phyloP scores from a whole-genome alignment of 768 basidiomycete species.

The Lactifluus volemus region DNA sequence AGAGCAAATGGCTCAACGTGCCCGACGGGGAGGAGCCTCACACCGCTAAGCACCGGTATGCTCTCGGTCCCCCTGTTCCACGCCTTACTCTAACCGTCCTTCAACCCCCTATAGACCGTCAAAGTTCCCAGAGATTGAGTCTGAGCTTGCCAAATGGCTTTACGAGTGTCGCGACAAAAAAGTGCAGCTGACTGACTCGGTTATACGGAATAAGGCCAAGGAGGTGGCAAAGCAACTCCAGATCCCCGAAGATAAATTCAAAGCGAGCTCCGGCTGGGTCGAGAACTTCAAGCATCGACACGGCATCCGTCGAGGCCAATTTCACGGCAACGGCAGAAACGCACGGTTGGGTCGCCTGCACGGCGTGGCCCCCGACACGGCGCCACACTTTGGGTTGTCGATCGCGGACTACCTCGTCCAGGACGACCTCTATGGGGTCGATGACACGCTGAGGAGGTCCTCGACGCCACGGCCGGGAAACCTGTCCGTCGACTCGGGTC shows the following conservation, averaged over 20 bases:
- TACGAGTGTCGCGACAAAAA: slow-evolving; percentile 41
- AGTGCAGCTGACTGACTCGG: slow-evolving; percentile 52
- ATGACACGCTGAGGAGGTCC: slow-evolving; percentile 18
- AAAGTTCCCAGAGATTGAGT: slow-evolving; percentile 75
- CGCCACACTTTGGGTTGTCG: slow-evolving; percentile 13
- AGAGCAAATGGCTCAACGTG: slow-evolving; percentile 71
- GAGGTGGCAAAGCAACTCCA: slow-evolving; percentile 49
- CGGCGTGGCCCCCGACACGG: slow-evolving; percentile 1
- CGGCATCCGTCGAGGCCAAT: slow-evolving; percentile 60
- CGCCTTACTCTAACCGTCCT: slow-evolving; percentile 11
- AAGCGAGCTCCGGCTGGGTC: slow-evolving; percentile 88
- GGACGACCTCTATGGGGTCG: slow-evolving; percentile 13
- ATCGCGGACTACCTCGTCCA: slow-evolving; percentile 16
- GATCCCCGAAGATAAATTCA: slow-evolving; percentile 68
- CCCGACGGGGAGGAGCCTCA: slow-evolving; percentile 48
- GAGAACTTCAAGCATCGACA: slow-evolving; percentile 86
- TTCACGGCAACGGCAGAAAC: slow-evolving; percentile 35
- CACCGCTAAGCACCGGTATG: slow-evolving; percentile 63
- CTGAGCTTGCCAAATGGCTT: slow-evolving; percentile 52
- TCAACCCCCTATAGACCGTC: slow-evolving; percentile 43
- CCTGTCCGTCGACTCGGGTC: slow-evolving; percentile 8
- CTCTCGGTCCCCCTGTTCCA: neutral
- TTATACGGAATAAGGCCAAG: slow-evolving; percentile 57
- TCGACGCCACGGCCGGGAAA: slow-evolving; percentile 13
- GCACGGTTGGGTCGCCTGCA: slow-evolving; percentile 12